Evolutionary conservation across 2,329 filamentous ascomycete genomes (phyloP), one percentile per base, ranked within the genome.

Genomic region (Xylariaceae sp.): DNA sequence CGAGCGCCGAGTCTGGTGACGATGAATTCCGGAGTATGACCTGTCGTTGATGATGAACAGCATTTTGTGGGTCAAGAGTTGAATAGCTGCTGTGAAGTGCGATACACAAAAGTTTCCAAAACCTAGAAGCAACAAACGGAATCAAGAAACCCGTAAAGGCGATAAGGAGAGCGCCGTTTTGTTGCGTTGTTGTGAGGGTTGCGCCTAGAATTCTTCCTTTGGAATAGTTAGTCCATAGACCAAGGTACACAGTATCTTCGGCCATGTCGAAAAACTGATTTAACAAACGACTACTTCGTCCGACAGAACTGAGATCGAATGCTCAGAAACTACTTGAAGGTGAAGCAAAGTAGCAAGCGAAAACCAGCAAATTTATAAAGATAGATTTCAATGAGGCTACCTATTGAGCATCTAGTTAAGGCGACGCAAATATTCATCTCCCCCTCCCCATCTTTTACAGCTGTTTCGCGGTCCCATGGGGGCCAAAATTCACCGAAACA

Each of bases 71-170:
- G 1, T 38, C 18, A 0, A 46, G 6, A 10, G 45, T 50, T 2
- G 57, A 60, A 17, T 38, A 53, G 10, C 6, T 28, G 9, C 44
- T 48, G 33, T 60, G 57, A 3, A 51, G 47, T 1, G 45, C 12
- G 7, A 61, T 42, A 40, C 58, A 57, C 9, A 53, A 36, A 2
- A 60, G 55, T 7, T 47, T 50, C 59, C 59, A 61, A 11, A 54
- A 51, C 0, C 59, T 48, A 1, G 53, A 38, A 14, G 55, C 56
- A 0, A 61, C 56, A 11, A 58, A 60, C 1, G 53, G 39, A 5
- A 60, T 47, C 31, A 61, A 58, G n/a, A 57, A 47, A 0, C 57
- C 59, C 2, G 57, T 60, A 6, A 60, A 53, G 0, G 55, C 53
- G 17, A 58, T 60, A 0, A 60, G 45, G 0, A 60, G 36, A 18